Percentiles rank a stretch among this genome's conserved stretches.
These are phyloP conservation scores for Dendrothele bispora DNA, from an alignment of 768 basidiomycete genomes.

Conservation along the genomic window DNA sequence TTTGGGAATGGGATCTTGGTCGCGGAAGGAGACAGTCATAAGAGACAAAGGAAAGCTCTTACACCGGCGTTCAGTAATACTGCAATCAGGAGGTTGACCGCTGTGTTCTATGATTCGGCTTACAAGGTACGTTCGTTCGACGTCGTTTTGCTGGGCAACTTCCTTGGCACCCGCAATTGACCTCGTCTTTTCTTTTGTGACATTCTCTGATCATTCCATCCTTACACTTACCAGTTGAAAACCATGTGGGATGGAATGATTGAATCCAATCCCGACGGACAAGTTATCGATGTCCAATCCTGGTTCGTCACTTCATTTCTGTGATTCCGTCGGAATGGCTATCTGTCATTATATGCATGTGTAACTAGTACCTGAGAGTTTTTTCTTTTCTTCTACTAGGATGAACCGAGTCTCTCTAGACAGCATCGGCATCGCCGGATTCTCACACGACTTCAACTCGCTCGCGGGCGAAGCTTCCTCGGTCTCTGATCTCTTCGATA, in stretches of 20 bases:
- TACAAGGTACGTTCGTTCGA: constrained; percentile 39
- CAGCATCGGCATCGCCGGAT: constrained; percentile 43
- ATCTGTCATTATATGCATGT: background rate
- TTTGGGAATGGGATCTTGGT: constrained; percentile 31
- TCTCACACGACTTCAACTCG: constrained; percentile 44
- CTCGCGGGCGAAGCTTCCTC: constrained; percentile 32
- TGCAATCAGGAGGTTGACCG: constrained; percentile 43
- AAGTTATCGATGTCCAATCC: constrained; percentile 15
- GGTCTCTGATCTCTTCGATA: background rate
- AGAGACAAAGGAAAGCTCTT: constrained; percentile 47
- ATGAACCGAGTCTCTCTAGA: constrained; percentile 45
- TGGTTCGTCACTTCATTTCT: constrained; percentile 8
- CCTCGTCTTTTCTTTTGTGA: no score
- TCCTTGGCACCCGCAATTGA: no score
- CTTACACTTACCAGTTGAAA: constrained; percentile 8
- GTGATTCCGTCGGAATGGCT: constrained; percentile 6
- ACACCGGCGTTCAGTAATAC: constrained; percentile 55
- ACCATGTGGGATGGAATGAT: constrained; percentile 13
- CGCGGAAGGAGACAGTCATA: constrained; percentile 33
- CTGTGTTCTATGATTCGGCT: constrained; percentile 50
- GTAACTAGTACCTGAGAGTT: background rate
- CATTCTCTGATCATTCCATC: background rate
- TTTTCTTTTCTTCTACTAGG: constrained; percentile 14
- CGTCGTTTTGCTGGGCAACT: background rate
- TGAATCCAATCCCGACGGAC: constrained; percentile 7